Conservation (phyloP, 2,329 filamentous ascomycete genomes). For the Aspergillus vadensis region DNA sequence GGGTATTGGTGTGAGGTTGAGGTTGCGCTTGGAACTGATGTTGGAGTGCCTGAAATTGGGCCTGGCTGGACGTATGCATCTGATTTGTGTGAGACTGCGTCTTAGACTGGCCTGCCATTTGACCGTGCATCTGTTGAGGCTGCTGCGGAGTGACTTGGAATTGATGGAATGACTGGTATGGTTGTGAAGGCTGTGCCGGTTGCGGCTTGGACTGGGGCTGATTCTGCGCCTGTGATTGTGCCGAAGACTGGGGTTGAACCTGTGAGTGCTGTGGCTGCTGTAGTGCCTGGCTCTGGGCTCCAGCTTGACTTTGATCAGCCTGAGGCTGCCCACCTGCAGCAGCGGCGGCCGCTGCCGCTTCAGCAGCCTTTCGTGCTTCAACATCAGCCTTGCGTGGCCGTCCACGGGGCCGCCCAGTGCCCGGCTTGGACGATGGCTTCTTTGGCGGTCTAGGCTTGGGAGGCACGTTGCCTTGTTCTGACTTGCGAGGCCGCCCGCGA, state of each 20-base stretch:
- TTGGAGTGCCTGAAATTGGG: conserved; percentile 9
- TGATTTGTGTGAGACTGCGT: not conserved
- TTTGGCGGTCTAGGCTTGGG: conserved; percentile 26
- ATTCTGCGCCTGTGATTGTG: conserved; percentile 5
- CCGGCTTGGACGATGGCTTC: conserved; percentile 24
- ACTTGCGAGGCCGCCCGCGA: conserved; percentile 29
- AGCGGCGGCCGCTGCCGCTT: conserved; percentile 21
- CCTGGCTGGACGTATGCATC: conserved; percentile 1
- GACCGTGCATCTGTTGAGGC: not conserved
- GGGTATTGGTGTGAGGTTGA: not conserved
- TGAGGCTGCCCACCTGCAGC: conserved; percentile 4
- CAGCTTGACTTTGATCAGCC: not conserved
- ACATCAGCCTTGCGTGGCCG: conserved; percentile 39
- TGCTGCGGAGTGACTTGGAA: conserved; percentile 3
- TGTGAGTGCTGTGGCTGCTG: conserved; percentile 2
- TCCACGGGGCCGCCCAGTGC: conserved; percentile 37
- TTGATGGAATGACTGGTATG: conserved; percentile 2
- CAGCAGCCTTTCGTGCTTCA: conserved; percentile 29
- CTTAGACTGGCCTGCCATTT: not conserved
- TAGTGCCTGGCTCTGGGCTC: not conserved
- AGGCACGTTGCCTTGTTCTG: conserved; percentile 21
- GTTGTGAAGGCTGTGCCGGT: not conserved
- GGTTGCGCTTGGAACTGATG: conserved; percentile 4
- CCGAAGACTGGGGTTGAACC: not conserved
- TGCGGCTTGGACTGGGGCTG: not conserved